Percentiles rank a stretch among this genome's conserved stretches.
Evolutionary conservation across 2,329 filamentous ascomycete genomes (phyloP).

Genomic region (Tolypocladium album): DNA sequence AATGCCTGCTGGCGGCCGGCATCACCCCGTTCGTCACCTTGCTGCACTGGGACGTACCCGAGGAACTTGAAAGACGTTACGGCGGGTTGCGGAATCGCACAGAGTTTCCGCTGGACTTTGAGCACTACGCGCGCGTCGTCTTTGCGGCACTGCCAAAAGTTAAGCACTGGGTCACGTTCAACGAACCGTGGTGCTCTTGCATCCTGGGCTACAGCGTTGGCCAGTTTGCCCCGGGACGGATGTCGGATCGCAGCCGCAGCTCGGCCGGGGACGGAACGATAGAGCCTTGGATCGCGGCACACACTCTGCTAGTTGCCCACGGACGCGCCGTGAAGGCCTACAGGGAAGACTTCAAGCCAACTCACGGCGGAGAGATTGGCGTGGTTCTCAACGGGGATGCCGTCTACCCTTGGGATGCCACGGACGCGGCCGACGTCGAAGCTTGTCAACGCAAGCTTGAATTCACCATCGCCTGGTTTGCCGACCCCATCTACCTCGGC

Average conservation of each 20-base stretch:
- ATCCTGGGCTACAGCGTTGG: background rate
- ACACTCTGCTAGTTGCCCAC: background rate
- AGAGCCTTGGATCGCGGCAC: background rate
- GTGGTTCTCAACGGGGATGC: background rate
- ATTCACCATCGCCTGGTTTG: background rate
- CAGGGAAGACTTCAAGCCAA: background rate
- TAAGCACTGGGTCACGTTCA: background rate
- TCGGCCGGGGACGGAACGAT: background rate
- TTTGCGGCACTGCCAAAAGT: background rate
- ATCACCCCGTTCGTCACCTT: background rate
- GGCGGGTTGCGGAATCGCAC: background rate
- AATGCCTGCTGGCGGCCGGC: background rate
- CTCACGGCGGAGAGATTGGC: background rate
- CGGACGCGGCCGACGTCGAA: background rate
- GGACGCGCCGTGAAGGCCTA: background rate
- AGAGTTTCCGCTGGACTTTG: background rate
- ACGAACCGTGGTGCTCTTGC: background rate
- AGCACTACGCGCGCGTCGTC: background rate
- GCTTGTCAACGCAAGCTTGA: background rate
- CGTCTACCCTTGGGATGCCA: background rate
- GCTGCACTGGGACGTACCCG: background rate
- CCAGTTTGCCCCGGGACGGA: background rate
- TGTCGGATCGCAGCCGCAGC: background rate
- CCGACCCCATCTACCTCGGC: slow-evolving; percentile 43
- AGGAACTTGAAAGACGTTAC: background rate